Evolutionary conservation across 2,329 filamentous ascomycete genomes (phyloP), one percentile per base, ranked within the genome.

Genomic region (Ophiocordyceps camponoti-leonardi): DNA sequence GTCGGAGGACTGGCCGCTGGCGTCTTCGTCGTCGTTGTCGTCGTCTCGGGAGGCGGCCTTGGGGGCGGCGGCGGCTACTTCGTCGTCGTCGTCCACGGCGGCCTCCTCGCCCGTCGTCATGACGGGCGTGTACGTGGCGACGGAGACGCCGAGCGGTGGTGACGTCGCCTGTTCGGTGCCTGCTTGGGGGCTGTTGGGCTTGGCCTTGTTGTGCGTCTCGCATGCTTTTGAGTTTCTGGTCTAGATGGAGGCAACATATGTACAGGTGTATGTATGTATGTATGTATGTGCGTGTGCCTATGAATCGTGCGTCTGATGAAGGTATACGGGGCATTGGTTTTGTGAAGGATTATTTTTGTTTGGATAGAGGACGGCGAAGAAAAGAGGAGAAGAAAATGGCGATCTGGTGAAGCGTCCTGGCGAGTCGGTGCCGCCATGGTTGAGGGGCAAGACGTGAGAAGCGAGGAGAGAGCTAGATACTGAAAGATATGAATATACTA

Each of bases 1-100:
- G 3, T 55, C 58, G 12, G 59, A 56, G 16, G 66, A 70, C 47
- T 72, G 65, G 63, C 61, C 63, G 5, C 52, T 64, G n/a, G 54
- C 57, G 8, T 57, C 58, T 8, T 40, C 50, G 22, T 23, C 22
- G 22, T 23, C 22, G 22, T 23, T 6, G 22, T 23, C 22, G 22
- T 23, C 58, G 18, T 40, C 50, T 52, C 6, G 44, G 52, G 8
- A 53, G 12, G 45, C 50, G 12, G 50, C 53, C 20, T 49, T 51
- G 30, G 51, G 54, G 13, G 50, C 50, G 37, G 14, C 23, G 37
- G 20, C 18, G 2, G n/a, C 12, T 50, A 54, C 8, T 1, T 44
- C 53, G 5, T 52, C 54, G 0, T 49, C 51, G 18, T 54, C 52
- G 0, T 6, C 7, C 6, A 23, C 12, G 51, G 54, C 8, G 1